phyloP scores from a whole-genome alignment of 176 grass and related monocot species.

The Pontederia crassipes region DNA sequence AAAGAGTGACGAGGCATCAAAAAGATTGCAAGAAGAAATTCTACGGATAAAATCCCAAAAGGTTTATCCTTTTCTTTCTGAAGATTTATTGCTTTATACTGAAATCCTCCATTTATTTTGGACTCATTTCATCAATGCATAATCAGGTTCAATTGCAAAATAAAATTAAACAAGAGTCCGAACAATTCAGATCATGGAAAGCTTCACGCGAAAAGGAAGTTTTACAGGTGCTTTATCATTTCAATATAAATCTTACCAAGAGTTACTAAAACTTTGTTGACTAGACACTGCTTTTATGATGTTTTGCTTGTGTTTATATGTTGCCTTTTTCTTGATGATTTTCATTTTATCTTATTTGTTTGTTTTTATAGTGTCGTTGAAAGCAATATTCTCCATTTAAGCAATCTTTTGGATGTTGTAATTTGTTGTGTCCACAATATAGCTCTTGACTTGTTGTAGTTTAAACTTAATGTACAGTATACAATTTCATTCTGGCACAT shows the following conservation, averaged over 20 bases:
- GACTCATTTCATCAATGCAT: not conserved
- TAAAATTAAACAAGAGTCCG: conserved; percentile 95
- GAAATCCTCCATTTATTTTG: not conserved
- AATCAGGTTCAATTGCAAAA: conserved; percentile 93
- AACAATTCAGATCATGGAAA: conserved; percentile 93
- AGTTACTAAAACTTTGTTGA: no score
- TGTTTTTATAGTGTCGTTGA: conserved; percentile 2
- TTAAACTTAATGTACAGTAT: no score
- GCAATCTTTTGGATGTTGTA: not conserved
- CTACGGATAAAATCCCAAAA: conserved; percentile 91
- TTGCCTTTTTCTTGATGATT: not conserved
- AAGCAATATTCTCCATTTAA: not conserved
- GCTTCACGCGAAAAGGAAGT: conserved; percentile 94
- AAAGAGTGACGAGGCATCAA: conserved; percentile 76
- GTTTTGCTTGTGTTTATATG: no score
- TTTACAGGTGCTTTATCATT: conserved; percentile 46
- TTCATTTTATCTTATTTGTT: conserved; percentile 2
- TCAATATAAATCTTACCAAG: no score
- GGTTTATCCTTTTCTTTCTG: conserved; percentile 18
- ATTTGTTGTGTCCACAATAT: no score
- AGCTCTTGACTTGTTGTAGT: no score
- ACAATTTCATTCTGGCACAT: no score
- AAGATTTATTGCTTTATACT: not conserved
- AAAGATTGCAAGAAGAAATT: conserved; percentile 74
- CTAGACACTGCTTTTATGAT: no score